Evolutionary conservation across 495 filamentous ascomycete genomes (phyloP).

Genomic region (Talaromyces stipitatus): DNA sequence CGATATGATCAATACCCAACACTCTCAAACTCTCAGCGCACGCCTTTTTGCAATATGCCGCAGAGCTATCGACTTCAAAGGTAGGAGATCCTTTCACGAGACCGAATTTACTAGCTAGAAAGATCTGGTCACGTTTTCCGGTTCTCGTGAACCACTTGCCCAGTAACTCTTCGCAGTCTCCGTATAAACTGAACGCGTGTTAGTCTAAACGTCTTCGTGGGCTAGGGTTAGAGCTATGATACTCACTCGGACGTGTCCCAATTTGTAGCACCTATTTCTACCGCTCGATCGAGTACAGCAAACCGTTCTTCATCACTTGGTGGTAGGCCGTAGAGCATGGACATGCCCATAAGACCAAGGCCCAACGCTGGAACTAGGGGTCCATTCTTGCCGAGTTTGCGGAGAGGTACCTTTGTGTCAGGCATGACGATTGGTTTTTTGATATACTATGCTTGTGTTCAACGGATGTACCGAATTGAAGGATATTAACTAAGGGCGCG

Average conservation of each 20-base stretch:
- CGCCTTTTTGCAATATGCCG: conserved; percentile 35
- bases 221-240: not conserved
- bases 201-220: too few species aligned
- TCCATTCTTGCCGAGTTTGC: conserved; percentile 42
- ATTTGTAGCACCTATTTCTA: conserved; percentile 25
- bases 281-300: conserved; percentile 41
- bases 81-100: conserved; percentile 15
- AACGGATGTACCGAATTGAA: not conserved
- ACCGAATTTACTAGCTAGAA: conserved; percentile 49
- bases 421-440: not conserved
- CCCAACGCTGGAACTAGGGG: conserved; percentile 43
- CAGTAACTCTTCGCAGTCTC: conserved; percentile 45
- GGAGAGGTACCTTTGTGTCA: not conserved
- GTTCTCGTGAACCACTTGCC: conserved; percentile 48
- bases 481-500: not conserved
- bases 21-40: conserved; percentile 34
- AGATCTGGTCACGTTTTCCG: conserved; percentile 45
- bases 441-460: not conserved
- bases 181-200: not conserved
- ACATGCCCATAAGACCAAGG: conserved; percentile 47
- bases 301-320: conserved; percentile 40
- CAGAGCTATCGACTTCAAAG: conserved; percentile 25
- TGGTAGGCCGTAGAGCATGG: conserved; percentile 30
- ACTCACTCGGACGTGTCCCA: conserved; percentile 29
- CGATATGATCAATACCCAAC: conserved; percentile 35